Conservation (phyloP, 257 asterid genomes). For the Solanum chilense region DNA sequence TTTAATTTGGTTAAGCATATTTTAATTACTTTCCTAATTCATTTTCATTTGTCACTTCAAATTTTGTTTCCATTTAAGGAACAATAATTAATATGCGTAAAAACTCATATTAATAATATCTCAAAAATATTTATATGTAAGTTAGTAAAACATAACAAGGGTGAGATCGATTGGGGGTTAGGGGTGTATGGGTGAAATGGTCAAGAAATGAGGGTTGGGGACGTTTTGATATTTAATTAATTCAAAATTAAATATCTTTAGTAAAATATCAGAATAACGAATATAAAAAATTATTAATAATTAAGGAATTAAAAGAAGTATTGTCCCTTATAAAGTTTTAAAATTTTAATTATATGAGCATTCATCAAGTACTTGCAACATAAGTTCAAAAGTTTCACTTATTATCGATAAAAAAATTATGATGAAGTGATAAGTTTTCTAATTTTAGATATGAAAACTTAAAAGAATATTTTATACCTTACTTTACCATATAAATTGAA, state of each 20-base stretch:
- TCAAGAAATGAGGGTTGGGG: not conserved
- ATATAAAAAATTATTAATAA: not conserved
- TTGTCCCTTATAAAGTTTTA: not conserved
- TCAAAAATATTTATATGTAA: too few species aligned
- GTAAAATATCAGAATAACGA: not conserved
- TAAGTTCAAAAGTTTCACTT: not conserved
- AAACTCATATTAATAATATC: not conserved
- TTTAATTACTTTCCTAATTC: not conserved
- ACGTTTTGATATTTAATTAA: too few species aligned
- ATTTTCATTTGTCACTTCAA: too few species aligned
- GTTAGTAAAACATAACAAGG: not conserved
- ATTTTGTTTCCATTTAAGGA: too few species aligned
- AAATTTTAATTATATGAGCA: not conserved
- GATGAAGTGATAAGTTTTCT: not conserved
- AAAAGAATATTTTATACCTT: too few species aligned
- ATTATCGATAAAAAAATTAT: not conserved
- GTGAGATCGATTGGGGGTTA: not conserved
- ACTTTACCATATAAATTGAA: fast-evolving
- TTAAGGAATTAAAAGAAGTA: not conserved
- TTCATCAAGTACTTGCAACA: not conserved
- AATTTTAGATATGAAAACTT: too few species aligned
- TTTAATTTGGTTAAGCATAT: not conserved
- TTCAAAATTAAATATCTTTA: not conserved
- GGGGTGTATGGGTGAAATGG: not conserved
- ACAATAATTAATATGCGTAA: too few species aligned